phyloP scores from a whole-genome alignment of 192 early-diverging fungal genomes.

The Backusella tuberculispora region DNA sequence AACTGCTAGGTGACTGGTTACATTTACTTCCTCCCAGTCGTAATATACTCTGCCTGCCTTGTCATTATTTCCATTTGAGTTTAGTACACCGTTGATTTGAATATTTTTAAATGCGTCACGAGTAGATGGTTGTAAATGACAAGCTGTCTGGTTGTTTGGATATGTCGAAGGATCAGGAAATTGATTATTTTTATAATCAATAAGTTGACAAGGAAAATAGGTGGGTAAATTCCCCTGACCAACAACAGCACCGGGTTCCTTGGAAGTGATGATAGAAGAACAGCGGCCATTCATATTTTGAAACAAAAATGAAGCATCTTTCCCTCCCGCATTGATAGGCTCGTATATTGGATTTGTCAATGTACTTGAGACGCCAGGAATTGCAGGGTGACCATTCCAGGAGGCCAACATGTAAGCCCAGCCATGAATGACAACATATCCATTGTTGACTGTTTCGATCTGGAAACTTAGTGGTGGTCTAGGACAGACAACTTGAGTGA shows the following conservation, averaged over 20 bases:
- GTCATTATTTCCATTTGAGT: constrained; percentile 27
- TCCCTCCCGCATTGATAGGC: constrained; percentile 62
- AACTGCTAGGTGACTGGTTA: constrained; percentile 33
- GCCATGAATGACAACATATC: constrained; percentile 64
- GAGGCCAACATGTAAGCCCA: constrained; percentile 64
- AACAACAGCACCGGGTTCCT: constrained; percentile 12
- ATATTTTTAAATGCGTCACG: constrained; percentile 12
- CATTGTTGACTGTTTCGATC: constrained; percentile 39
- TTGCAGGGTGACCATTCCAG: constrained; percentile 29
- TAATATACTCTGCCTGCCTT: constrained; percentile 43
- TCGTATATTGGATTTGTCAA: constrained; percentile 54
- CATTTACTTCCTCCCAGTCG: constrained; percentile 38
- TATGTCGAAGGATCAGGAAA: constrained; percentile 32
- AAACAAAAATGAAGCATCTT: constrained; percentile 77
- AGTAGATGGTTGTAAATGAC: constrained; percentile 35
- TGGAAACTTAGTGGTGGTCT: constrained; percentile 43
- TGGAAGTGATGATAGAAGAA: constrained; percentile 50
- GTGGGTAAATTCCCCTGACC: constrained; percentile 28
- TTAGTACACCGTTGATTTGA: constrained; percentile 24
- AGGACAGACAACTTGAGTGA: constrained; percentile 67
- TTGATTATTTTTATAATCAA: constrained; percentile 23
- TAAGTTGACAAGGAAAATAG: constrained; percentile 41
- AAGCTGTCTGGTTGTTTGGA: constrained; percentile 31
- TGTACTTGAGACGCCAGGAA: constrained; percentile 30
- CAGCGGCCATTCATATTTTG: constrained; percentile 72